Evolutionary conservation across 331 rosid genomes (phyloP), one percentile per base, ranked within the genome.

Genomic region (Erythrophleum ivorense): DNA sequence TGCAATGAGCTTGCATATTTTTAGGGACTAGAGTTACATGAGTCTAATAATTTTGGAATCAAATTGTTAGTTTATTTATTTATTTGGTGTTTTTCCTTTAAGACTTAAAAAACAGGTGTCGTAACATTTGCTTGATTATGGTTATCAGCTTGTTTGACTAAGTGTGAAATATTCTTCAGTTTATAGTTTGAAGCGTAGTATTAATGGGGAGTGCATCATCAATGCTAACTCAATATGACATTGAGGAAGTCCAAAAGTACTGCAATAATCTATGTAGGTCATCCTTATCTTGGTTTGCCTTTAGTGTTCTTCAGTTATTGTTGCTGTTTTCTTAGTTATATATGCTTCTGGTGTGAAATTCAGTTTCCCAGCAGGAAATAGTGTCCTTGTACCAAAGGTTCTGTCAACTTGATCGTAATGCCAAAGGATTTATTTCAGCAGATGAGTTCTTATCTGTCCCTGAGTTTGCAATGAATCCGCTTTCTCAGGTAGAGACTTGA

Each of bases 371-470:
- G 88, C 97, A 93, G 86, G 99, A 95, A 81, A 93, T 93, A 73
- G 97, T 88, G 53, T 88, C 92, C 5, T 82, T 95, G 55, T 95
- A 95, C 65, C 65, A 95, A 84, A 89, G 98, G 73, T 93, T 95
- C 84, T 95, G 97, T 78, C 98, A 95, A 76, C 98, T 95, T 82
- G 99, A 95, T 74, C 90, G 97, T 46, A 93, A 84, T 84, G 95
- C 97, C 0, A 95, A 93, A 82, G 99, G 99, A 16, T 92, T 92
- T 41, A 94, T 96, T 67, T 93, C 96, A 2, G 85, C 99, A 1
- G 98, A 96, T 69, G 99, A 96, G 83, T 96, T 96, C 87, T 81
- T 96, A 58, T 96, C 98, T 0, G 98, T 93, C 36, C 99, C 97
- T 11, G 99, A 96, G 83, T 93, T 93, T 80, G 94, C 98, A 15